These are phyloP conservation scores for Geotrichum fermentans DNA, from an alignment of 1,139 yeast species.

Conservation along the genomic window DNA sequence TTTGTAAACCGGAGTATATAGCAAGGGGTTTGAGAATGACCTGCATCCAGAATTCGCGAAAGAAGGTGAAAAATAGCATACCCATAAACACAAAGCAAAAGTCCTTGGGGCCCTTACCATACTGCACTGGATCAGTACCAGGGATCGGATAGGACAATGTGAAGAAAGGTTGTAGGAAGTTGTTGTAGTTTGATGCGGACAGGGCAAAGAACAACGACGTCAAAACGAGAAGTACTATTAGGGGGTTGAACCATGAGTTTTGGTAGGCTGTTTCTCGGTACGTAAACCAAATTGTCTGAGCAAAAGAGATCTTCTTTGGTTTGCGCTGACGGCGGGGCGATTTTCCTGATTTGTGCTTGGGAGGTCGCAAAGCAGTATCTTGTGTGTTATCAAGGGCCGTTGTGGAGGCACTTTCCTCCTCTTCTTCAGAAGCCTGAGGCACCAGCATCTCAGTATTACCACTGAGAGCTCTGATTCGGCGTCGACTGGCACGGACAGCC, in stretches of 20 bases:
- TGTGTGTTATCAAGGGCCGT: no score
- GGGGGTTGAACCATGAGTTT: constrained; percentile 77
- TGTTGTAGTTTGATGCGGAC: constrained; percentile 40
- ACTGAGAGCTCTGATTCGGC: constrained; percentile 37
- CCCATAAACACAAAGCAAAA: constrained; percentile 72
- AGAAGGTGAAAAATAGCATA: constrained; percentile 82
- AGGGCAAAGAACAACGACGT: constrained; percentile 33
- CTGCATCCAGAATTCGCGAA: constrained; percentile 89
- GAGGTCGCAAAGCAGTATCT: neutral
- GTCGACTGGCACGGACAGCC: constrained; percentile 33
- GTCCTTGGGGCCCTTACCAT: constrained; percentile 86
- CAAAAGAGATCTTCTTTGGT: constrained; percentile 8
- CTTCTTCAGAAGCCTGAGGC: neutral
- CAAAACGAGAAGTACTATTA: constrained; percentile 42
- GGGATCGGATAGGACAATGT: constrained; percentile 57
- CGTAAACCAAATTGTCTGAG: constrained; percentile 45
- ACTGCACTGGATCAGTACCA: constrained; percentile 36
- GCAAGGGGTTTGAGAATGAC: constrained; percentile 72
- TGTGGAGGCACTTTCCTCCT: constrained; percentile 3
- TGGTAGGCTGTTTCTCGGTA: constrained; percentile 60
- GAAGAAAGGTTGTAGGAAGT: constrained; percentile 62
- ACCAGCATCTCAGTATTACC: constrained; percentile 16
- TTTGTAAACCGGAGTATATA: constrained; percentile 46
- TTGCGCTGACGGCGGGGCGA: constrained; percentile 6
- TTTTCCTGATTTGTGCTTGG: neutral